Conservation (phyloP, 371 early-diverging fungal species). For the Batrachochytrium dendrobatidis region DNA sequence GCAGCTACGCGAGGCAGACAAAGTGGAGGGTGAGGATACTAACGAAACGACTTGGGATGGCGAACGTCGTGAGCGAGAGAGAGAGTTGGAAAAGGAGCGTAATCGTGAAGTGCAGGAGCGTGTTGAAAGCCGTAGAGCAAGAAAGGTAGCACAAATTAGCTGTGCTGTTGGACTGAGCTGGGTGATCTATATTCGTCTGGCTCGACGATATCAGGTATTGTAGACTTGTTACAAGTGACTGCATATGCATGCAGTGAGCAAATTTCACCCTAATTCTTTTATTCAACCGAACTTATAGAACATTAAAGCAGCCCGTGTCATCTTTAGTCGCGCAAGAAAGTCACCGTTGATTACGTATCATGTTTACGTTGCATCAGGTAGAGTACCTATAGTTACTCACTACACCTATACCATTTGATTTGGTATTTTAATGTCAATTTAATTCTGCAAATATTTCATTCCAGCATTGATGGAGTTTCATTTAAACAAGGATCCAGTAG, state of each 20-base stretch:
- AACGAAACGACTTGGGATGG: slow-evolving; percentile 66
- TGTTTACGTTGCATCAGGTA: slow-evolving; percentile 73
- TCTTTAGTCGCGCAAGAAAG: slow-evolving; percentile 77
- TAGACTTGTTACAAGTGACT: not conserved
- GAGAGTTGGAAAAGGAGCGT: slow-evolving; percentile 53
- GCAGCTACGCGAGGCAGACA: slow-evolving; percentile 4
- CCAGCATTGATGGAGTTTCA: slow-evolving; percentile 89
- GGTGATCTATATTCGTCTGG: slow-evolving; percentile 82
- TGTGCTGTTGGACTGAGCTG: slow-evolving; percentile 63
- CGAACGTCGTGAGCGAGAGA: slow-evolving; percentile 64
- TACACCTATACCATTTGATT: not conserved
- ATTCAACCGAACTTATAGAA: slow-evolving; percentile 25
- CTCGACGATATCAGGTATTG: slow-evolving; percentile 74
- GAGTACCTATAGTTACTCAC: slow-evolving; percentile 1
- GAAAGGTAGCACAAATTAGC: slow-evolving; percentile 55
- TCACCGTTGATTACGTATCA: slow-evolving; percentile 70
- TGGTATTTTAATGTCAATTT: not conserved
- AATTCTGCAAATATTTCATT: not conserved
- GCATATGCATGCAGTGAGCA: too few relatives aligned
- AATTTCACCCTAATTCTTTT: not conserved
- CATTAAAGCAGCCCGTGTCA: slow-evolving; percentile 64
- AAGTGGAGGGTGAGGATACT: slow-evolving; percentile 8
- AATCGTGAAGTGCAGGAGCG: slow-evolving; percentile 56
- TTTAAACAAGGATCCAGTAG: slow-evolving; percentile 68
- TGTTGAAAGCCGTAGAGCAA: slow-evolving; percentile 53